These are phyloP conservation scores for Aegilops speltoides DNA, from an alignment of 176 grass and related monocot genomes.

Conservation along the genomic window DNA sequence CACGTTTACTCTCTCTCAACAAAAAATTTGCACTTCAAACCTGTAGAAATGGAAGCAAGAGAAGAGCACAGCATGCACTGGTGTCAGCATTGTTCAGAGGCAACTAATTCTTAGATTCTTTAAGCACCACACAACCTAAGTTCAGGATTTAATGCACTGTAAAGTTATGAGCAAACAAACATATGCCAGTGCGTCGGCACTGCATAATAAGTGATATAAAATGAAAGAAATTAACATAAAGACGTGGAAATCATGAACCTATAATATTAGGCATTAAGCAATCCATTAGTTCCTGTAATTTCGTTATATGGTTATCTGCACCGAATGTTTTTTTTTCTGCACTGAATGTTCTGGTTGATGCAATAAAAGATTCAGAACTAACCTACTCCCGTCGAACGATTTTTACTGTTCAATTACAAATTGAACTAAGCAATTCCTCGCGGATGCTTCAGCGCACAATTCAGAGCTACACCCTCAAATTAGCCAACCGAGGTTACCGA, in stretches of 20 bases:
- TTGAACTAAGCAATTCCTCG: not conserved
- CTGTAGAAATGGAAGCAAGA: not conserved
- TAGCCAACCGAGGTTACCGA: not conserved
- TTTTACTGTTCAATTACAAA: not conserved
- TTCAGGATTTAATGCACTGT: not conserved
- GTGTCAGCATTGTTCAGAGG: not conserved
- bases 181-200: not conserved
- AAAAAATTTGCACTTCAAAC: not conserved
- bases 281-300: not conserved
- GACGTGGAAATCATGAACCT: not conserved
- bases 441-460: not conserved
- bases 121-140: not conserved
- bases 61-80: not conserved
- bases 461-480: not conserved
- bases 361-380: not conserved
- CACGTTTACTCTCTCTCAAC: not conserved
- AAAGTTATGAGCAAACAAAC: not conserved
- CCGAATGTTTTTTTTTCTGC: not conserved
- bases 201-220: not conserved
- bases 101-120: not conserved
- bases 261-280: not conserved
- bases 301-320: not conserved
- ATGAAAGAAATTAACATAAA: not conserved
- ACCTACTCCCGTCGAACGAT: not conserved
- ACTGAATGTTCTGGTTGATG: not conserved